A percentile compares a stretch with the other conserved stretches of the same genome.
phyloP scores from a whole-genome alignment of 176 grass and related monocot genomes.

The Zoysia japonica region DNA sequence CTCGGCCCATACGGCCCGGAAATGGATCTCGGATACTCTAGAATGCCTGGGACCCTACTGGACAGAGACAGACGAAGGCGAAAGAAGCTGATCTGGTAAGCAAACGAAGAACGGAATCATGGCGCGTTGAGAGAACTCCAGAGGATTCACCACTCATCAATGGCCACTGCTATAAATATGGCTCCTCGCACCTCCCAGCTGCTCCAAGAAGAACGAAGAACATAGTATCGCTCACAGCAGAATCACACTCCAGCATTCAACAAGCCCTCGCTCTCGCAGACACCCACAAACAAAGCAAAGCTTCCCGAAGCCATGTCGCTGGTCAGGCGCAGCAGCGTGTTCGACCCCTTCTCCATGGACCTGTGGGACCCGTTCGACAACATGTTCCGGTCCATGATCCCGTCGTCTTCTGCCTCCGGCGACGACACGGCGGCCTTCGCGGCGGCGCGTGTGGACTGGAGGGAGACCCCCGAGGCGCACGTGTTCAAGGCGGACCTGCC shows the following conservation, averaged over 20 bases:
- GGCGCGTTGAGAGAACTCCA: background rate
- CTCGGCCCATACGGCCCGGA: background rate
- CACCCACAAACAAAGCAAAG: background rate
- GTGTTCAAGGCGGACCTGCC: conserved; percentile 71
- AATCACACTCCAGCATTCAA: background rate
- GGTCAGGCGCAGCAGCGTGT: conserved; percentile 62
- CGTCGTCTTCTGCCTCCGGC: background rate
- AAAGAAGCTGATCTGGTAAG: background rate
- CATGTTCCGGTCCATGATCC: conserved; percentile 28
- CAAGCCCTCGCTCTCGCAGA: background rate
- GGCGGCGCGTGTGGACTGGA: conserved; percentile 56
- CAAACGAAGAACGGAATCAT: background rate
- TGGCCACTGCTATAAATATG: background rate
- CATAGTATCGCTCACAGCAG: background rate
- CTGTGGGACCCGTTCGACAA: conserved; percentile 56
- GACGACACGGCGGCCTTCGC: conserved; percentile 47
- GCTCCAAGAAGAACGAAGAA: background rate
- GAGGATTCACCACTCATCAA: background rate
- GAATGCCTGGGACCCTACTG: background rate
- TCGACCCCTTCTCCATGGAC: conserved; percentile 77
- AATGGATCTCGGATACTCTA: background rate
- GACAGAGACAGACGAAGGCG: background rate
- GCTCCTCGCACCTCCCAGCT: background rate
- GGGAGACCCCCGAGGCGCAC: conserved; percentile 61
- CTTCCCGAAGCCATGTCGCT: conserved; percentile 42